Evolutionary conservation across 148 eudicot genomes (phyloP), one percentile per base, ranked within the genome.

Genomic region (Fagopyrum tataricum): DNA sequence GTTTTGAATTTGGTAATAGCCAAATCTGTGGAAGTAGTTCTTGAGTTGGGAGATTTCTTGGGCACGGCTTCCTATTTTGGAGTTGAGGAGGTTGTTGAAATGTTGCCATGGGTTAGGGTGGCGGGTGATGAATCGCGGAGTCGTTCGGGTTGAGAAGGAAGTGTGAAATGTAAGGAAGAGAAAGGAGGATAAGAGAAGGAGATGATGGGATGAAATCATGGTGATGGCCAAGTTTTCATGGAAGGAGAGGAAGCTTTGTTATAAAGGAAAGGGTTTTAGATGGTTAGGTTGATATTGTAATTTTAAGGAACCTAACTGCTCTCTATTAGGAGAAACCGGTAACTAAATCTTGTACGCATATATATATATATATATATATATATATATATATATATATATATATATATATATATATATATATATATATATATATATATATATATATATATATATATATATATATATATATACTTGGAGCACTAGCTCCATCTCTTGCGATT

Each of bases 1-100:
- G 46, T 21, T 20, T 17, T 17, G 6, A 2, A 37, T 1, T 4
- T 55, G 5, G 52, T 61, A 15, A 17, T 74, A 74, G 31, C 76
- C 76, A 55, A 74, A 74, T 21, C 42, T 31, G 56, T 42, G 69
- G 53, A 74, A 44, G 76, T 74, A 74, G 21, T 44, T 42, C 41
- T 74, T 74, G 67, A 74, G 76, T 4, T 44, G 21, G 1, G 76
- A 61, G 31, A 74, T 58, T 20, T 70, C 76, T 18, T 70, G 72
- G 48, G 39, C 17, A 20, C 18, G 52, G 26, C 14, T 18, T n/a
- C 72, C 72, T 23, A 2, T 44, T n/a, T 70, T 46, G 24, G 39
- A 15, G 24, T 70, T 46, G 72, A 70, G 14, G 49, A 70, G 72
- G 14, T 70, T 18, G 23, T 43, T 18, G 52, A 70, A 70, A 6